These are phyloP conservation scores for Dipteronia sinensis DNA, from an alignment of 345 rosid genomes.

Conservation along the genomic window DNA sequence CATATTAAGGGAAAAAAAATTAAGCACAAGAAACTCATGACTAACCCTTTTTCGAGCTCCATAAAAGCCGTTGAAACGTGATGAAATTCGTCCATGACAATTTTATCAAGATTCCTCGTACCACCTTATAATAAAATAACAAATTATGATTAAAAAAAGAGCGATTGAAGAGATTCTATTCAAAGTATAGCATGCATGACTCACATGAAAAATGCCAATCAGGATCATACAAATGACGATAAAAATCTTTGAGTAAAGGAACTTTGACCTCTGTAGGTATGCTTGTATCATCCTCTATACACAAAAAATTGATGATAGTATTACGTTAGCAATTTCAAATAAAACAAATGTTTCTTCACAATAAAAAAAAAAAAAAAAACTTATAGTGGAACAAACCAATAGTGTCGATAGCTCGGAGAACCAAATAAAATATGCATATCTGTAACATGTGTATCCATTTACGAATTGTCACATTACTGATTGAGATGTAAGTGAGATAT, in stretches of 20 bases:
- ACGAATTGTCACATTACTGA: too few relatives aligned
- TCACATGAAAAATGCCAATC: too few relatives aligned
- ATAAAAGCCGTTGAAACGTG: constrained; percentile 54
- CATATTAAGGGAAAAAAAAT: background rate
- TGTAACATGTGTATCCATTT: constrained; percentile 22
- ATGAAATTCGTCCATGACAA: constrained; percentile 90
- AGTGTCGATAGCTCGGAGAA: constrained; percentile 94
- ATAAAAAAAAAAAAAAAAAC: background rate
- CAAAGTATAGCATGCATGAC: too few relatives aligned
- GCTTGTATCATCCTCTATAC: constrained; percentile 79
- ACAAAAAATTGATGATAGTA: too few relatives aligned
- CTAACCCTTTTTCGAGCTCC: constrained; percentile 48
- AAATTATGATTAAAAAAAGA: too few relatives aligned
- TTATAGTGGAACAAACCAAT: constrained; percentile 59
- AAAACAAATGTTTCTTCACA: background rate
- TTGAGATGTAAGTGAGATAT: too few relatives aligned
- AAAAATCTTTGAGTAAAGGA: constrained; percentile 73
- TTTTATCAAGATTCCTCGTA: constrained; percentile 62
- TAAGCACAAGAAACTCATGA: constrained; percentile 35
- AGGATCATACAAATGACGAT: too few relatives aligned
- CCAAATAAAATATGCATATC: constrained; percentile 91
- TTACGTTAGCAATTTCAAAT: background rate
- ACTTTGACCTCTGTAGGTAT: constrained; percentile 75
- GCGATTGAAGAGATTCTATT: too few relatives aligned
- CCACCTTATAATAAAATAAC: constrained; percentile 53